These are phyloP conservation scores for Puya raimondii DNA, from an alignment of 176 grass and related monocot genomes.

Conservation along the genomic window DNA sequence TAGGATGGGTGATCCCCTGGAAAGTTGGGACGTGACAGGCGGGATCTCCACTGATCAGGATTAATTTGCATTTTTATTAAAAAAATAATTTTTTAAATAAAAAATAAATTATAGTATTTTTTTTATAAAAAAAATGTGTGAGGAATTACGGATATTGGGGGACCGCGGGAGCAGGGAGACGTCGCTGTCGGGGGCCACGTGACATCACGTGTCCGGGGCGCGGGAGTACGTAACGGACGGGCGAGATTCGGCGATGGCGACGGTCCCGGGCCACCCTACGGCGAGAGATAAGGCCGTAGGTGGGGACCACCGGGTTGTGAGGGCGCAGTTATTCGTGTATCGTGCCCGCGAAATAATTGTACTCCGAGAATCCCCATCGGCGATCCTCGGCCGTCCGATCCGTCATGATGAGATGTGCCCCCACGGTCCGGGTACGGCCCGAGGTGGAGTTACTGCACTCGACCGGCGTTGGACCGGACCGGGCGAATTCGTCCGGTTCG, in stretches of 20 bases:
- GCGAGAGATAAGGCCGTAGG: not conserved
- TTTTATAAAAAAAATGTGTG: too few species aligned
- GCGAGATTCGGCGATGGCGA: not conserved
- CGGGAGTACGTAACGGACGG: not conserved
- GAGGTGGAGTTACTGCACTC: too few species aligned
- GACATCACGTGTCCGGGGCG: not conserved
- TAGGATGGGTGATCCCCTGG: too few species aligned
- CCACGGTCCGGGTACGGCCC: not conserved
- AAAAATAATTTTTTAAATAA: too few species aligned
- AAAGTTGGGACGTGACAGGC: too few species aligned
- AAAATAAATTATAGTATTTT: too few species aligned
- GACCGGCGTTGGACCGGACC: not conserved
- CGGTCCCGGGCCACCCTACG: not conserved
- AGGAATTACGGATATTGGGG: not conserved
- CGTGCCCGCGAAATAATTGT: too few species aligned
- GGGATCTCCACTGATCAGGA: too few species aligned
- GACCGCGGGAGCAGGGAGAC: not conserved
- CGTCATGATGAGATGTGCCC: not conserved
- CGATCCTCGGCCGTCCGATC: not conserved
- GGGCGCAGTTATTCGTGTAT: too few species aligned
- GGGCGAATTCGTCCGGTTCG: not conserved
- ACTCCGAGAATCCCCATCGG: not conserved
- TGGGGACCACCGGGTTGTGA: not conserved
- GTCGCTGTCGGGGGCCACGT: not conserved
- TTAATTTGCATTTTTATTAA: too few species aligned